Evolutionary conservation across 192 early-diverging fungal genomes (phyloP), one percentile per base, ranked within the genome.

Genomic region (Backusella luteola): DNA sequence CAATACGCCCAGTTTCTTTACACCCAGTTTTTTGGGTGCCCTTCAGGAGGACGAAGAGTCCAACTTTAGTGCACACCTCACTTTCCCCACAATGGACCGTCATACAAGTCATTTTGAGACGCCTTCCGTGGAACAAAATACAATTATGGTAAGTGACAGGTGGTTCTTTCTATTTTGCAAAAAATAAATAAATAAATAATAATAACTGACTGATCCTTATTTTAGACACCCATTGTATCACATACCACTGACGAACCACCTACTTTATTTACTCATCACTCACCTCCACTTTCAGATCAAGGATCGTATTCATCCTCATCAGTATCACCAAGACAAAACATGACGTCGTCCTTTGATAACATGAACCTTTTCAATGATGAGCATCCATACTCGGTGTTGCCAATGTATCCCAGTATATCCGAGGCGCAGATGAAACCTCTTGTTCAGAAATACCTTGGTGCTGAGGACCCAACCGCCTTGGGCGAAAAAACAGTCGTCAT

Each of bases 401-500:
- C n/a, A 70, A 73, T 23, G 72, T 67, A 1, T 70, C 39, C 34
- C 5, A 52, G n/a, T 39, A 56, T 52, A 19, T 69, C 46, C 41
- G 78, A 81, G 52, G 46, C 69, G 3, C 56, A 73, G 15, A 49
- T 75, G 32, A 84, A 79, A 70, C 83, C 85, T 21, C 77, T 78
- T 17, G 84, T 90, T 73, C 84, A 85, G 34, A 69, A 82, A 23
- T 90, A 87, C 66, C 74, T 88, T 14, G 67, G 73, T 14, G 71
- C 82, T 66, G 73, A 78, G 59, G 86, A 87, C 9, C 85, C 88
- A 6, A 74, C 71, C 11, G 70, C 73, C 12, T 76, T 84, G 15
- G 88, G 86, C 19, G 88, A 89, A 86, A 90, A 83, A 63, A 90
- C 89, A 74, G 89, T 96, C 11, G 80, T 96, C 73, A 89, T 97